A percentile compares a stretch with the other conserved stretches of the same genome.
Conservation (phyloP, 768 basidiomycete genomes). For the Dentipellis fragilis region DNA sequence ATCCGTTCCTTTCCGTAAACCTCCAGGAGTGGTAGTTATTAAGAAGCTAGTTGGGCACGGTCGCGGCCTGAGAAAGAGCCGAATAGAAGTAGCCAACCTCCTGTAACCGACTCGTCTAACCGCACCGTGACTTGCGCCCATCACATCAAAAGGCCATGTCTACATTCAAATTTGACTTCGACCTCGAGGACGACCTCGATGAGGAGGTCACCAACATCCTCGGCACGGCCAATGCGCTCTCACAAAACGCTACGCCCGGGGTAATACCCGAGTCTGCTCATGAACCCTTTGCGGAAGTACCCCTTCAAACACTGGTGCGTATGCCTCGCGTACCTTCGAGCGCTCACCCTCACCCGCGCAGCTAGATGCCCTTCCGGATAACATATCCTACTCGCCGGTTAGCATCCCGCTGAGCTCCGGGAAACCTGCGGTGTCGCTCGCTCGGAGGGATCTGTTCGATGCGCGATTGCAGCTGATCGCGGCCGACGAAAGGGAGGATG, state of each 20-base stretch:
- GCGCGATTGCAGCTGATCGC: conserved; percentile 90
- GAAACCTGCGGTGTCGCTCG: conserved; percentile 26
- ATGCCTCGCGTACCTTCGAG: neutral
- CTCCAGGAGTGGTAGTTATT: too few relatives aligned
- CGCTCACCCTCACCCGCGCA: conserved; percentile 19
- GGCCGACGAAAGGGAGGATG: conserved; percentile 21
- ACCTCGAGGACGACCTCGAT: conserved; percentile 36
- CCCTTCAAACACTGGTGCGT: conserved; percentile 23
- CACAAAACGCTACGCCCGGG: conserved; percentile 1
- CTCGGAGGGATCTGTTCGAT: conserved; percentile 87
- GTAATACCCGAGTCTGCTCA: neutral
- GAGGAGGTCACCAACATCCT: conserved; percentile 11
- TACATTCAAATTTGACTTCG: conserved; percentile 60
- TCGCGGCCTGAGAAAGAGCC: too few relatives aligned
- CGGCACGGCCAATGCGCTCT: neutral
- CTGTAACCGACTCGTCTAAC: too few relatives aligned
- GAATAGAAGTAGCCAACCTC: too few relatives aligned
- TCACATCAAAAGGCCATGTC: conserved; percentile 1
- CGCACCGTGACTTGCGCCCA: too few relatives aligned
- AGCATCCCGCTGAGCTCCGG: conserved; percentile 34
- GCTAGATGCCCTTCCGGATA: conserved; percentile 58
- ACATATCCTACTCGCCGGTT: conserved; percentile 76
- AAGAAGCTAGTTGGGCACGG: too few relatives aligned
- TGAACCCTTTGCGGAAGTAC: conserved; percentile 20
- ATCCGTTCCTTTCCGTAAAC: too few relatives aligned